Conservation (phyloP, 2,329 filamentous ascomycete species). For the Aspergillus vadensis region DNA sequence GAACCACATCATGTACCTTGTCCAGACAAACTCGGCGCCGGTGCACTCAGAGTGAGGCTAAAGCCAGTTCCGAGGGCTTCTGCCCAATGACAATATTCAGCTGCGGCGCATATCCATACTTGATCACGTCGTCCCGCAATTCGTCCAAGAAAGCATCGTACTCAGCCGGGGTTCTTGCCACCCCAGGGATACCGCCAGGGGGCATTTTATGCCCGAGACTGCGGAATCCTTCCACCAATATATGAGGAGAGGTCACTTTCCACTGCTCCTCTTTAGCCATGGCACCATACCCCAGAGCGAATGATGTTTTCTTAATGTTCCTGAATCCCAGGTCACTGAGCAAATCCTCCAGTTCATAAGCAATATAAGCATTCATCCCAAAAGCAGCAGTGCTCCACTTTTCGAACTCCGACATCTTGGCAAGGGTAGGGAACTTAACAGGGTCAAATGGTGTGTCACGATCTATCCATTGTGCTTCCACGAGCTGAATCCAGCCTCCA, state of each 20-base stretch:
- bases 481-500: constrained; percentile 15
- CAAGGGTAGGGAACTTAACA: constrained; percentile 1
- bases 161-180: constrained; percentile 13
- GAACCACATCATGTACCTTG: no score
- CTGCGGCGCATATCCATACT: constrained; percentile 15
- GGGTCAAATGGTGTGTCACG: constrained; percentile 1
- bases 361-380: constrained; percentile 16
- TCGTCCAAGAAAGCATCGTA: constrained; percentile 13
- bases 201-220: constrained; percentile 17
- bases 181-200: constrained; percentile 17
- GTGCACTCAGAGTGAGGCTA: no score
- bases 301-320: constrained; percentile 9
- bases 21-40: no score
- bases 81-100: constrained; percentile 10
- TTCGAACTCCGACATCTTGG: constrained; percentile 10
- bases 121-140: constrained; percentile 14
- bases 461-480: constrained; percentile 16
- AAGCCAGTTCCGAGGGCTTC: constrained; percentile 4
- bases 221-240: constrained; percentile 12
- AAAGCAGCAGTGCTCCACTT: constrained; percentile 14
- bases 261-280: constrained; percentile 5
- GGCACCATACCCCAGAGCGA: constrained; percentile 15
- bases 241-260: constrained; percentile 8
- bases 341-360: constrained; percentile 12
- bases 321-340: constrained; percentile 6